Base-by-base conservation (phyloP, 2,329 filamentous ascomycete species). In the Mariannaea sp. region DNA sequence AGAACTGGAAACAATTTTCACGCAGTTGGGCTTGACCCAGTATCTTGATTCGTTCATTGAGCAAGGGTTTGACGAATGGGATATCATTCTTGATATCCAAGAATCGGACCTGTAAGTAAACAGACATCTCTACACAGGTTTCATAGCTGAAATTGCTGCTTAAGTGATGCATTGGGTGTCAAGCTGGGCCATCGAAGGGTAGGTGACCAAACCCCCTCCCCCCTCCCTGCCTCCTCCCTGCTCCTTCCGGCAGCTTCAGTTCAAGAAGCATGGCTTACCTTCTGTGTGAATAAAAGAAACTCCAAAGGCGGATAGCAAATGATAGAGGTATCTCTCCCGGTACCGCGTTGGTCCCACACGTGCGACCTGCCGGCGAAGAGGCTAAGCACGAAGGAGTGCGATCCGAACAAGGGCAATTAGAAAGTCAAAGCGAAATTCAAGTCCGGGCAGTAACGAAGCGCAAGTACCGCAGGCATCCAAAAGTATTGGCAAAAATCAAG, bases 11-110 rank as follows among this genome's bases (percentile, higher is more conserved):
- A 73, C 79, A 30, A 81, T 87, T 61, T 85, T 93, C 69, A 80
- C 83, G 73, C 87, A 89, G 78, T 79, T 93, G 78, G 89, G 89
- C 69, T 80, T 94, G 71, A 78, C 83, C 74, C 88, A 92, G 73
- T 93, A 94, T 74, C 81, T 89, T 55, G 80, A 86, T 61, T 74
- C 78, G 50, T 89, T 94, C 64, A 70, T 90, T 36, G 84, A 89
- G 47, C 89, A 93, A 72, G 90, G 90, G 3, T 94, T 94, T 70
- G 90, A 94, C 70, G 85, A 86, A 9, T 93, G 90, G 90, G 88
- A 91, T 27, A 92, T 87, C 1, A 86, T 93, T 49, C 77, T 92
- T 44, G 89, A 93, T 67, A 92, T 94, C 48, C 91, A 89, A 56
- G 90, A 93, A 71, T 89, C 88, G 19, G 90, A 94, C 66, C 78